phyloP scores from a whole-genome alignment of 2,329 filamentous ascomycete genomes.

The Fusarium sp. region DNA sequence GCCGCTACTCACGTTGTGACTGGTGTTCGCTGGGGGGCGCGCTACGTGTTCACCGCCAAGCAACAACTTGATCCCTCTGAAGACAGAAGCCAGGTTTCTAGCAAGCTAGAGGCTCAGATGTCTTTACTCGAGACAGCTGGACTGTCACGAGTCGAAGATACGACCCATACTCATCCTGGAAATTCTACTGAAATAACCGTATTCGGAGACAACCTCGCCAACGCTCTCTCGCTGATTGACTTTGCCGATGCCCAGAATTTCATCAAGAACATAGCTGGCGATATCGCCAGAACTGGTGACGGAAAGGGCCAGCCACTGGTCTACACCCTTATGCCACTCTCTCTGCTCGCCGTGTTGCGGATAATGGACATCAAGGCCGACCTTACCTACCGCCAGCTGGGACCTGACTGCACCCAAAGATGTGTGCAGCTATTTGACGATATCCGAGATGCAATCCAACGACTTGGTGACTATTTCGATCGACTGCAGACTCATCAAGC shows the following conservation, averaged over 20 bases:
- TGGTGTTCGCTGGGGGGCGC: neutral
- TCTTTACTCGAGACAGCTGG: neutral
- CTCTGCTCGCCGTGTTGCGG: neutral
- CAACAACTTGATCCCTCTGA: neutral
- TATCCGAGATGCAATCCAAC: neutral
- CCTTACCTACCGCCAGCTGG: neutral
- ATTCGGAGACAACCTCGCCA: neutral
- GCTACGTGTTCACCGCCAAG: neutral
- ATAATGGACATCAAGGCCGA: neutral
- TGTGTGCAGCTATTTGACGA: conserved; percentile 1
- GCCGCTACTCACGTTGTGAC: neutral
- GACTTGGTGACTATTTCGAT: neutral
- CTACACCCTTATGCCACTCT: neutral
- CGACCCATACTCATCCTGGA: neutral
- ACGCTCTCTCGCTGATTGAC: neutral
- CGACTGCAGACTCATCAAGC: neutral
- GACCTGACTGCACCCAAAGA: neutral
- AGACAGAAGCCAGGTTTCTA: neutral
- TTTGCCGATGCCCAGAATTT: neutral
- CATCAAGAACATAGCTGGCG: neutral
- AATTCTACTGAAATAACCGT: neutral
- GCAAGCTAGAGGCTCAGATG: neutral
- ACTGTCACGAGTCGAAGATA: neutral
- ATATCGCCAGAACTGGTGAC: neutral
- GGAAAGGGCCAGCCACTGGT: neutral